Conservation (phyloP, 495 filamentous ascomycete species). For the Parachaetomium inaequale region DNA sequence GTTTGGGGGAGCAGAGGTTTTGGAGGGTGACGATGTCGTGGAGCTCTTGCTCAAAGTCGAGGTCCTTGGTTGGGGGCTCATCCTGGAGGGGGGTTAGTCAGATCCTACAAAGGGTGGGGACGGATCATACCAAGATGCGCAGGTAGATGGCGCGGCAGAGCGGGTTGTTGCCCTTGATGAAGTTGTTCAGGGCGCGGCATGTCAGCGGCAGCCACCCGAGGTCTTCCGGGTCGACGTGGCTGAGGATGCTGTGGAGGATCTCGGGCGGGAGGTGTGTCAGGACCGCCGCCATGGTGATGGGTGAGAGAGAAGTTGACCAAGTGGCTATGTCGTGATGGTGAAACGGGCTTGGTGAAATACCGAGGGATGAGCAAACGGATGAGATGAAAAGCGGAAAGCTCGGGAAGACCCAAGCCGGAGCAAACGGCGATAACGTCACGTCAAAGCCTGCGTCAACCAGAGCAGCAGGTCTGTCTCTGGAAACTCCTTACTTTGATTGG, state of each 20-base stretch:
- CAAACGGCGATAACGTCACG: neutral
- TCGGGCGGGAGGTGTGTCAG: constrained; percentile 52
- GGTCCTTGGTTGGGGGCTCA: constrained; percentile 33
- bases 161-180: constrained; percentile 47
- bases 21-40: constrained; percentile 47
- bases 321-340: neutral
- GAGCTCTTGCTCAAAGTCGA: constrained; percentile 51
- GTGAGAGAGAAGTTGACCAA: neutral
- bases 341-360: neutral
- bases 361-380: no score
- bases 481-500: no score
- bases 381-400: no score
- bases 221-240: constrained; percentile 51
- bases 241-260: constrained; percentile 54
- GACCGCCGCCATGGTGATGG: constrained; percentile 24
- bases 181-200: constrained; percentile 47
- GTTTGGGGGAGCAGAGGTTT: constrained; percentile 34
- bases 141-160: constrained; percentile 55
- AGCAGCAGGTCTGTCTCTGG: no score
- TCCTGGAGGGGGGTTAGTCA: constrained; percentile 31
- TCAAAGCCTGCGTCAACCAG: no score
- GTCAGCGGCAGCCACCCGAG: constrained; percentile 43
- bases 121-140: constrained; percentile 35
- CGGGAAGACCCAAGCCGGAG: neutral
- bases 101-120: neutral